phyloP scores from a whole-genome alignment of 768 basidiomycete species.

The Clavulina sp. region DNA sequence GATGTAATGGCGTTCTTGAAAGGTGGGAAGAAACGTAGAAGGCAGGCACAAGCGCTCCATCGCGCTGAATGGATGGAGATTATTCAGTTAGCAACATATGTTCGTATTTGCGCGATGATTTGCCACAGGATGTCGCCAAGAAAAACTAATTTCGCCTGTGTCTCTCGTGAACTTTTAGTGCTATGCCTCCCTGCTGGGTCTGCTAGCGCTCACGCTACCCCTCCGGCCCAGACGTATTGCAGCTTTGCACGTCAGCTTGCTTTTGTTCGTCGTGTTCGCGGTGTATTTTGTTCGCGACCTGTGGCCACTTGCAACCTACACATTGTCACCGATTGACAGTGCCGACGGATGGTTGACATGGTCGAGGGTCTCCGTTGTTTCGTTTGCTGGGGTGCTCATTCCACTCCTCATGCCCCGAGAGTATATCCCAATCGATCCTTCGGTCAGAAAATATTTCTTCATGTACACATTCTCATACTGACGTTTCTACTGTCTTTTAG shows the following conservation, averaged over 20 bases:
- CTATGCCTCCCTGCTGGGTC: slow-evolving; percentile 29
- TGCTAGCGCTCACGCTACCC: slow-evolving; percentile 24
- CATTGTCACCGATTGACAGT: slow-evolving; percentile 31
- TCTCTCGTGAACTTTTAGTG: slow-evolving; percentile 17
- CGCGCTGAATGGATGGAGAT: slow-evolving; percentile 18
- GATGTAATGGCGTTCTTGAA: slow-evolving; percentile 6
- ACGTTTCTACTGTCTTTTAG: slow-evolving; percentile 11
- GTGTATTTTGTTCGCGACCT: slow-evolving; percentile 29
- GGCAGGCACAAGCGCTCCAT: slow-evolving; percentile 10
- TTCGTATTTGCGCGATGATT: slow-evolving; percentile 7
- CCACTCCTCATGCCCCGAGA: slow-evolving; percentile 39
- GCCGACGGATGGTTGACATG: slow-evolving; percentile 34
- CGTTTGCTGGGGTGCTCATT: slow-evolving; percentile 28
- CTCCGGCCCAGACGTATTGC: slow-evolving; percentile 23
- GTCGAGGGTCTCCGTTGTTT: slow-evolving; percentile 32
- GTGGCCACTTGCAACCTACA: slow-evolving; percentile 40
- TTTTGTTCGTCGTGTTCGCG: slow-evolving; percentile 30
- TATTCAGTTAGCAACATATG: slow-evolving; percentile 21
- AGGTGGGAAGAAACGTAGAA: slow-evolving; percentile 9
- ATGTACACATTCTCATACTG: too few species aligned
- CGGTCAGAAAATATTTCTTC: slow-evolving; percentile 18
- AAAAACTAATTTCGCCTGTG: background rate
- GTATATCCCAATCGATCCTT: slow-evolving; percentile 41
- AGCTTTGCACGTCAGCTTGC: slow-evolving; percentile 29
- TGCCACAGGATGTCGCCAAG: background rate